Base-by-base conservation (phyloP, 306 rosid species). In the Vigna reflexopilosa region DNA sequence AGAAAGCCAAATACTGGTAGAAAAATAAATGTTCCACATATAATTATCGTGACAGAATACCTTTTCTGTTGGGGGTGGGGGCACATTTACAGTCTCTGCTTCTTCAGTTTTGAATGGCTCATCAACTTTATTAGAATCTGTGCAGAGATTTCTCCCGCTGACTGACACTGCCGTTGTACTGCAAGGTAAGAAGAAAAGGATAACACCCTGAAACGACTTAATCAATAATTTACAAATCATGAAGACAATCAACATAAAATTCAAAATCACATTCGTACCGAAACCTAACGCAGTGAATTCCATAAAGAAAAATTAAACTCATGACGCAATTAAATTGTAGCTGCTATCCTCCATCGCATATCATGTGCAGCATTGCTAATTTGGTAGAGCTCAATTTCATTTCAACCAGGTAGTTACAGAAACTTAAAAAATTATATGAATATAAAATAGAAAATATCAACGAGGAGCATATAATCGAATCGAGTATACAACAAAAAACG, bases 1-100 rank as follows among this genome's bases (percentile, higher is more conserved):
- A 67, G 34, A 24, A 75, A 66, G 13, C 5, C 32, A 80, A 15
- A 71, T 40, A 42, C 0, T 40, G 9, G 47, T 2, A 42, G 47
- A 9, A 42, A 42, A 42, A 9, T 42, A 64, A 17, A 66, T 1
- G 28, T 49, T 19, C 1, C 15, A 42, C 40, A 57, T 14, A 42
- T 5, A 59, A 16, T 9, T 73, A 67, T 70, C 32, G 66, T 16
- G n/a, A 57, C 32, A 57, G 63, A 70, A 19, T 69, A 95, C 99
- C 99, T 89, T 95, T 55, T 95, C 96, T 5, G 96, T 78, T 76
- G 88, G 90, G 70, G 97, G 97, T 82, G 96, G 98, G 15, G 93
- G 96, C 52, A 77, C 85, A 82, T 90, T 81, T 34, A 92, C 80
- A 10, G 98, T 93, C 82, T 93, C 98, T 67, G 99, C 96, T 87